A percentile compares a stretch with the other conserved stretches of the same genome.
Evolutionary conservation across 2,329 filamentous ascomycete genomes (phyloP).

Genomic region (Ascochyta pisi): DNA sequence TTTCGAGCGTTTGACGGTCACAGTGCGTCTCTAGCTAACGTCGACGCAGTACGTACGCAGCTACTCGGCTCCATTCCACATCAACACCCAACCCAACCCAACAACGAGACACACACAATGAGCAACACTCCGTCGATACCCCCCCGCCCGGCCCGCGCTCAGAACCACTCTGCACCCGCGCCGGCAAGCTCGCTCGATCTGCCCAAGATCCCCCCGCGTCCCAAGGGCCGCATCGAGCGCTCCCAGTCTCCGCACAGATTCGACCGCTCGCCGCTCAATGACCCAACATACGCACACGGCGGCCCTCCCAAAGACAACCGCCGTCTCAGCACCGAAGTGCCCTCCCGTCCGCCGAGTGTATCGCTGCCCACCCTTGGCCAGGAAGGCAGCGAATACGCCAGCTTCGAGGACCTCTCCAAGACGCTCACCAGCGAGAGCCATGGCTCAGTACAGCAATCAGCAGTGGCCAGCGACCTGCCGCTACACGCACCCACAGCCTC

Average conservation of each 20-base stretch:
- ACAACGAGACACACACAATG: slow-evolving; percentile 46
- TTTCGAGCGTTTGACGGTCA: slow-evolving; percentile 28
- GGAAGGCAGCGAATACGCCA: slow-evolving; percentile 88
- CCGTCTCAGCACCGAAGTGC: slow-evolving; percentile 49
- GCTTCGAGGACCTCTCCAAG: slow-evolving; percentile 55
- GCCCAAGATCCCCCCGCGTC: slow-evolving; percentile 82
- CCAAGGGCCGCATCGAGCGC: slow-evolving; percentile 71
- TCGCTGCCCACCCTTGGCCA: slow-evolving; percentile 84
- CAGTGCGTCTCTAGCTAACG: slow-evolving; percentile 30
- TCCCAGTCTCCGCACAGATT: slow-evolving; percentile 80
- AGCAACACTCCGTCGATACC: slow-evolving; percentile 63
- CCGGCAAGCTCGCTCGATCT: slow-evolving; percentile 56
- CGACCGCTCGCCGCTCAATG: slow-evolving; percentile 85
- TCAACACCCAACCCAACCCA: slow-evolving; percentile 21
- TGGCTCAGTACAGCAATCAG: slow-evolving; percentile 72
- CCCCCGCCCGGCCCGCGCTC: slow-evolving; percentile 66
- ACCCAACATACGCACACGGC: slow-evolving; percentile 62
- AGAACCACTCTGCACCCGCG: slow-evolving; percentile 52
- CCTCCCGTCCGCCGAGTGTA: slow-evolving; percentile 75
- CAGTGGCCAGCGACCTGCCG: slow-evolving; percentile 79
- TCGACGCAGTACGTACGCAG: slow-evolving; percentile 16
- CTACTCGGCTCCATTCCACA: slow-evolving; percentile 10
- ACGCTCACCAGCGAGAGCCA: slow-evolving; percentile 42
- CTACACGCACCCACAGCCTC: slow-evolving; percentile 90
- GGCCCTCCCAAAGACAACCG: slow-evolving; percentile 43